These are phyloP conservation scores for Peronospora destructor DNA, from an alignment of 352 stramenopile species.

Conservation along the genomic window DNA sequence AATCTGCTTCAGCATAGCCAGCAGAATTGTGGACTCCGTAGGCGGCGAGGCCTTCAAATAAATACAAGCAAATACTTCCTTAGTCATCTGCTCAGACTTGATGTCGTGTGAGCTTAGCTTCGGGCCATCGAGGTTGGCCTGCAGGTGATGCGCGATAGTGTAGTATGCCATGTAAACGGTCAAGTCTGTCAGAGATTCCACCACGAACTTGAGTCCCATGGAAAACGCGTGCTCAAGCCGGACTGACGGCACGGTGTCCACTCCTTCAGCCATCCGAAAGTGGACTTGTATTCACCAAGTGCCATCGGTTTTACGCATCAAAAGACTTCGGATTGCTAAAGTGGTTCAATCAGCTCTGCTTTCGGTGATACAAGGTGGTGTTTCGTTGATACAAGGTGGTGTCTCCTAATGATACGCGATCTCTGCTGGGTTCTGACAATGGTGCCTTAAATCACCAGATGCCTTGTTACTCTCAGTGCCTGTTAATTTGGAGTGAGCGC, in stretches of 20 bases:
- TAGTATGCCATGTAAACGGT: conserved; percentile 99
- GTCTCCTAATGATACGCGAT: too few species aligned
- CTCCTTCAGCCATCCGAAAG: conserved; percentile 98
- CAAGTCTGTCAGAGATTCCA: conserved; percentile 98
- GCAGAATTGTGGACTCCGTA: conserved; percentile 79
- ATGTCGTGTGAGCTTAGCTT: conserved; percentile 82
- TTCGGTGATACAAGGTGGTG: too few species aligned
- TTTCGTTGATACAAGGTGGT: too few species aligned
- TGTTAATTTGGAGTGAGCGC: too few species aligned
- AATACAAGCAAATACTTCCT: conserved; percentile 99
- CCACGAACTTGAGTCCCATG: conserved; percentile 98
- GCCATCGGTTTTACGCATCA: conserved; percentile 91
- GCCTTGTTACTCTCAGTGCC: too few species aligned
- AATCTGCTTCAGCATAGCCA: conserved; percentile 90
- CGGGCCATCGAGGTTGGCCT: conserved; percentile 93
- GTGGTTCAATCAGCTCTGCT: too few species aligned
- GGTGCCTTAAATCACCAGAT: too few species aligned
- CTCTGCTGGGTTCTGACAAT: too few species aligned
- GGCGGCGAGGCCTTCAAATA: conserved; percentile 90
- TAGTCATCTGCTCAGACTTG: conserved; percentile 84
- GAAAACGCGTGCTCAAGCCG: conserved; percentile 93
- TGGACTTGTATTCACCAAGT: conserved; percentile 94
- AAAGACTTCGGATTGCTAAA: conserved; percentile 90
- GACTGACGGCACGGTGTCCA: conserved; percentile 98
- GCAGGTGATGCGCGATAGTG: conserved; percentile 97